Percentiles rank a stretch among this genome's conserved stretches.
Conservation (phyloP, 2,329 filamentous ascomycete genomes). For the Verticillium nubilum region DNA sequence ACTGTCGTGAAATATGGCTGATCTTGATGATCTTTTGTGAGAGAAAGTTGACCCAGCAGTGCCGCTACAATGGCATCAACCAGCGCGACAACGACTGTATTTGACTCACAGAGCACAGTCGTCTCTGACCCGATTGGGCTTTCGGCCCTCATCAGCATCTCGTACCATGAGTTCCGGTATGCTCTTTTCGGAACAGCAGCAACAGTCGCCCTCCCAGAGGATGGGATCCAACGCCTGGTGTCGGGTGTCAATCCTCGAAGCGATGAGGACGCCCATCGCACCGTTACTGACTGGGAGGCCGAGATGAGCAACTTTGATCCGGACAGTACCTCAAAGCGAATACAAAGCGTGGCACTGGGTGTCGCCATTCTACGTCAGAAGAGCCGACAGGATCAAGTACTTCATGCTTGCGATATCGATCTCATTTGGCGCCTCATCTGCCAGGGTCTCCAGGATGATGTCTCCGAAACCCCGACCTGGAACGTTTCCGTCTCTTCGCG, state of each 20-base stretch:
- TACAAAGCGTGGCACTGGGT: background rate
- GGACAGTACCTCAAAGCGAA: background rate
- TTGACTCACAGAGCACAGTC: background rate
- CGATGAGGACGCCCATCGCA: background rate
- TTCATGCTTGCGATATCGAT: background rate
- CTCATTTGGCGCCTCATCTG: background rate
- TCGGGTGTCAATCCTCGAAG: background rate
- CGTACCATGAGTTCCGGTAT: background rate
- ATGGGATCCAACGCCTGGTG: background rate
- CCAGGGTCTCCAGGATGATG: background rate
- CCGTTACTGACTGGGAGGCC: background rate
- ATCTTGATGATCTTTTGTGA: too few species aligned
- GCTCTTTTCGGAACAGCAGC: background rate
- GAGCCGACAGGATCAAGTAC: background rate
- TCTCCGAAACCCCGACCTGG: background rate
- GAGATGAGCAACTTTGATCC: background rate
- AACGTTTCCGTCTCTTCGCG: constrained; percentile 10
- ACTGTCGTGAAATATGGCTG: too few species aligned
- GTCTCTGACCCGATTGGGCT: too few species aligned
- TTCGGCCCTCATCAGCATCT: background rate
- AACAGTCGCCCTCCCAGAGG: background rate
- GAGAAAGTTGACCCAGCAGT: too few species aligned
- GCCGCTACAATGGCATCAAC: background rate
- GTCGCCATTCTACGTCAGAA: background rate
- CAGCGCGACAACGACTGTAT: background rate